Percentiles rank a stretch among this genome's conserved stretches.
These are phyloP conservation scores for Dinochytrium kinnereticum DNA, from an alignment of 371 early-diverging fungal species.

Conservation along the genomic window DNA sequence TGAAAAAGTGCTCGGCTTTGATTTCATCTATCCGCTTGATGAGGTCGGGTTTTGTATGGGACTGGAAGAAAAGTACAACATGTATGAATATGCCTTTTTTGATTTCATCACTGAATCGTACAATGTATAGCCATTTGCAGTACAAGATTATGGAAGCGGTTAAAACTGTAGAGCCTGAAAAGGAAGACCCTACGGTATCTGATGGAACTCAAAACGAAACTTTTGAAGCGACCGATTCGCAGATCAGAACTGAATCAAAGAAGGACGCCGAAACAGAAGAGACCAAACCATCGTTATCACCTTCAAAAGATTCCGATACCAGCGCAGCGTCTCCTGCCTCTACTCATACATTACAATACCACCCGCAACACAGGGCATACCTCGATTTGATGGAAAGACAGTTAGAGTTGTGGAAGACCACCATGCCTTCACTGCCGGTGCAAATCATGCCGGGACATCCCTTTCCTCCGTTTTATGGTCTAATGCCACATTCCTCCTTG, in stretches of 20 bases:
- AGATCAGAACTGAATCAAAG: not conserved
- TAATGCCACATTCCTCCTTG: not conserved
- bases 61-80: not conserved
- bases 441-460: not conserved
- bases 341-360: no score
- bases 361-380: not conserved
- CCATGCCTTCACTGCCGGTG: not conserved
- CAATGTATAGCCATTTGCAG: no score
- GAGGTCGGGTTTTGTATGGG: not conserved
- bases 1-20: not conserved
- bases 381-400: not conserved
- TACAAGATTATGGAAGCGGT: no score
- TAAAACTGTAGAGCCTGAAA: not conserved
- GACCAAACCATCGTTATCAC: no score
- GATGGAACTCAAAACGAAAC: no score
- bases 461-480: not conserved
- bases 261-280: not conserved
- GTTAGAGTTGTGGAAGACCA: not conserved
- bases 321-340: no score
- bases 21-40: not conserved
- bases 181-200: not conserved
- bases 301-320: not conserved
- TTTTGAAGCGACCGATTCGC: not conserved
- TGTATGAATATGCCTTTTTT: no score
- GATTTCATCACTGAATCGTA: no score